Evolutionary conservation across 805 yeast genomes (phyloP).

Genomic region (Yarrowia sp.): DNA sequence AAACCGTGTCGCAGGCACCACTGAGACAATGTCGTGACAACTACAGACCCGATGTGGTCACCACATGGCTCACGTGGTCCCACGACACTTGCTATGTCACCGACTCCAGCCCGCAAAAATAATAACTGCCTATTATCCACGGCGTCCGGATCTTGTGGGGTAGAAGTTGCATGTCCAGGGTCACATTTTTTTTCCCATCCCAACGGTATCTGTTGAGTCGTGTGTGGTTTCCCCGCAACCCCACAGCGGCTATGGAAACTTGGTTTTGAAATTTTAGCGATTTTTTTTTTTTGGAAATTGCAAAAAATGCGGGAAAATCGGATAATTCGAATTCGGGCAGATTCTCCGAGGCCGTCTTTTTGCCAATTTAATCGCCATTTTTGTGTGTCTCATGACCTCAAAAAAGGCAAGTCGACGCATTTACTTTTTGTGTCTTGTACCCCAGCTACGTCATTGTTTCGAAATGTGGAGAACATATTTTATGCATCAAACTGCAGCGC

Average conservation of each 20-base stretch:
- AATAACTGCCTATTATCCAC: background rate
- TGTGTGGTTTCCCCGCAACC: conserved; percentile 8
- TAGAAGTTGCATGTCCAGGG: background rate
- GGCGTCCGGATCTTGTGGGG: background rate
- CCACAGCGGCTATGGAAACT: conserved; percentile 12
- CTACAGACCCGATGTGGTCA: too few species aligned
- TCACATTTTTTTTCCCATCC: background rate
- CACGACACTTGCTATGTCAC: too few species aligned
- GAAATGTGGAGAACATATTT: background rate
- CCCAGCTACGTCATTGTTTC: conserved; percentile 3
- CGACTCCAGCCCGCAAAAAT: too few species aligned
- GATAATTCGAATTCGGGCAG: background rate
- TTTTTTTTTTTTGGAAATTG: background rate
- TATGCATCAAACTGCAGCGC: background rate
- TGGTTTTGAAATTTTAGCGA: too few species aligned
- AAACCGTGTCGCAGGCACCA: too few species aligned
- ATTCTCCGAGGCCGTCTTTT: too few species aligned
- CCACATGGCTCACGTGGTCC: background rate
- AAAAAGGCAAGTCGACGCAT: background rate
- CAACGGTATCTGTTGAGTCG: conserved; percentile 13
- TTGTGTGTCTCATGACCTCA: too few species aligned
- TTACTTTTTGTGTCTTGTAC: background rate
- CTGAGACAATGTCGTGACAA: too few species aligned
- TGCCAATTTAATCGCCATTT: too few species aligned
- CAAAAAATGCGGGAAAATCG: background rate